phyloP scores from a whole-genome alignment of 1,284 basidiomycete genomes.

The Boletellus deceptivus region DNA sequence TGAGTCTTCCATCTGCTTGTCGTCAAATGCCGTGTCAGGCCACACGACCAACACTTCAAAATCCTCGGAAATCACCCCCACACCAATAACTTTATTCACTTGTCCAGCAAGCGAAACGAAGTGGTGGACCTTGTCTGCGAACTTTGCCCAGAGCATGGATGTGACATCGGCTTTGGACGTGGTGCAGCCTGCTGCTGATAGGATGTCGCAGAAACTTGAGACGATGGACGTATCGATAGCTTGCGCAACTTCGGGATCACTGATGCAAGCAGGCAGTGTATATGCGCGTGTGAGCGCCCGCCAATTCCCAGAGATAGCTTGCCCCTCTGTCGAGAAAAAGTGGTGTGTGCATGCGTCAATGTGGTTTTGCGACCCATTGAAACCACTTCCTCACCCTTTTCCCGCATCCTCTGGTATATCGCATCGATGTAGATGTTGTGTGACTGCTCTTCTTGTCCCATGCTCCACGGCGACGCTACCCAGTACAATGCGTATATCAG shows the following conservation, averaged over 20 bases:
- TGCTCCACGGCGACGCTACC: constrained; percentile 16
- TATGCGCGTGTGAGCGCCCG: constrained; percentile 16
- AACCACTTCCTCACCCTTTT: constrained; percentile 7
- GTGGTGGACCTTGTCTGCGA: constrained; percentile 13
- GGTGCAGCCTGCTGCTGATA: constrained; percentile 14
- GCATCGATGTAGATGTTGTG: constrained; percentile 13
- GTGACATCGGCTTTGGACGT: constrained; percentile 4
- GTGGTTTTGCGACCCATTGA: background rate
- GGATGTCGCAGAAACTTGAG: constrained; percentile 17
- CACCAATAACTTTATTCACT: constrained; percentile 12
- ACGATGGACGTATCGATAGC: constrained; percentile 6
- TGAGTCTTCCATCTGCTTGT: constrained; percentile 15
- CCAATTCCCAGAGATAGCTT: constrained; percentile 20
- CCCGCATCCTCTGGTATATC: constrained; percentile 22
- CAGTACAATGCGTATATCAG: constrained; percentile 15
- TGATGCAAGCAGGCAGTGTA: constrained; percentile 8
- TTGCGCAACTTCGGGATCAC: constrained; percentile 13
- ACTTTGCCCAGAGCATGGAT: constrained; percentile 12
- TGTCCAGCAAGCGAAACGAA: constrained; percentile 18
- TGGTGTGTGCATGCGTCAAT: background rate
- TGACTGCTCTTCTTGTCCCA: constrained; percentile 12
- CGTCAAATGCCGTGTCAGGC: constrained; percentile 11
- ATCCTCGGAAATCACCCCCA: constrained; percentile 20
- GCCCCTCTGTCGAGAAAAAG: constrained; percentile 9
- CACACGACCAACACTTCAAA: constrained; percentile 15